A percentile compares a stretch with the other conserved stretches of the same genome.
These are phyloP conservation scores for Talinum fruticosum DNA, from an alignment of 148 eudicot genomes.

Conservation along the genomic window DNA sequence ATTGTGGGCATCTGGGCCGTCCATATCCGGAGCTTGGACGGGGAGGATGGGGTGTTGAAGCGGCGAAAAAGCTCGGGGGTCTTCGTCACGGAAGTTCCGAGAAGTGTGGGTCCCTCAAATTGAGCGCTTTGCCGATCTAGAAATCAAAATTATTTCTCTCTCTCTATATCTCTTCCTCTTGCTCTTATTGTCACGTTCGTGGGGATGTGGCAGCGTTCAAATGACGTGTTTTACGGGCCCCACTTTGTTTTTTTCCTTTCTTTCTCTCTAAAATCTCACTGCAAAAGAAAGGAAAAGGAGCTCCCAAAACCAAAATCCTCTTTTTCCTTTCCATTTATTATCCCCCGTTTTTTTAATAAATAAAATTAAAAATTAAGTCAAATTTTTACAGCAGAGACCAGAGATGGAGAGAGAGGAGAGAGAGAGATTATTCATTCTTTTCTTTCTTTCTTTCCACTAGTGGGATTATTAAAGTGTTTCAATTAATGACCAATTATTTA, in stretches of 20 bases:
- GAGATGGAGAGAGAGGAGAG: no score
- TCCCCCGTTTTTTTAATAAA: neutral
- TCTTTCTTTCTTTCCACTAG: neutral
- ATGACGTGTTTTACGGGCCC: constrained; percentile 25
- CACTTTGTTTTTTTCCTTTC: neutral
- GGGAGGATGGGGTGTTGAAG: constrained; percentile 13
- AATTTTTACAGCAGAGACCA: constrained; percentile 14
- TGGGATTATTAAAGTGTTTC: neutral
- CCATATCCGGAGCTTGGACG: neutral
- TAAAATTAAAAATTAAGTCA: constrained; percentile 5
- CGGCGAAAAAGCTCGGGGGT: constrained; percentile 18
- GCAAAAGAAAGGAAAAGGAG: constrained; percentile 5
- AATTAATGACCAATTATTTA: neutral
- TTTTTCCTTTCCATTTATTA: constrained; percentile 3
- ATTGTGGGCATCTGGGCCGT: constrained; percentile 29
- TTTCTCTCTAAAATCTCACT: neutral
- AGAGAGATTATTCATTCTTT: no score
- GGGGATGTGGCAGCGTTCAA: constrained; percentile 32
- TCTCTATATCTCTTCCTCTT: neutral
- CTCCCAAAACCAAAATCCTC: constrained; percentile 22
- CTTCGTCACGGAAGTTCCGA: constrained; percentile 60
- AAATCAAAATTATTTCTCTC: constrained; percentile 6
- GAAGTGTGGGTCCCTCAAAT: constrained; percentile 33
- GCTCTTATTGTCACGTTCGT: constrained; percentile 30
- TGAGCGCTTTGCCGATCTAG: constrained; percentile 31